Evolutionary conservation across 225 moss, liverwort and hornwort species (phyloP).

Genomic region (Takakia lepidozioides): DNA sequence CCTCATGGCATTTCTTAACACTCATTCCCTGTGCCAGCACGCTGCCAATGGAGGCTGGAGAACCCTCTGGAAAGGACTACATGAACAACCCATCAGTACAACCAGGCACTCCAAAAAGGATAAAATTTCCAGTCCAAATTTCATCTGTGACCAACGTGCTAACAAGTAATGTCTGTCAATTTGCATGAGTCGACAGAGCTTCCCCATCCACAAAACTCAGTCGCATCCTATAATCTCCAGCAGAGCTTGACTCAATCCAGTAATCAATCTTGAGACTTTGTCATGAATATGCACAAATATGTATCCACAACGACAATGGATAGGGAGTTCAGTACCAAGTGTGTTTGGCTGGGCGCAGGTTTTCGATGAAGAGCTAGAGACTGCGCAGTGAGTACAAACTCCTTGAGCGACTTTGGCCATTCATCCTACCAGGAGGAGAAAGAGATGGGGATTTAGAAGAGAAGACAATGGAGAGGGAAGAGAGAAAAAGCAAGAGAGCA

Average conservation of each 20-base stretch:
- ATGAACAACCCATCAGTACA: slow-evolving; percentile 28
- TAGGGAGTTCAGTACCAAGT: slow-evolving; percentile 33
- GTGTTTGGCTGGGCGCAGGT: slow-evolving; percentile 4
- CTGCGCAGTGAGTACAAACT: slow-evolving; percentile 40
- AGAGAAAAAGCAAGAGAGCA: too few species aligned
- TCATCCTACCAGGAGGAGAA: slow-evolving; percentile 23
- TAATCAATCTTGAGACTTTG: too few species aligned
- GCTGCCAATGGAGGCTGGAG: slow-evolving; percentile 35
- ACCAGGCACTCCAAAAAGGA: slow-evolving; percentile 2
- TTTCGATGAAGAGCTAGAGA: slow-evolving; percentile 34
- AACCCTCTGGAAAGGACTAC: slow-evolving; percentile 33
- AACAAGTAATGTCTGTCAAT: too few species aligned
- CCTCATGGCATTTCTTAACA: slow-evolving; percentile 53
- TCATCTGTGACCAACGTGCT: too few species aligned
- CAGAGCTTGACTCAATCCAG: too few species aligned
- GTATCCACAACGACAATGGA: too few species aligned
- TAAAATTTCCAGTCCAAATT: too few species aligned
- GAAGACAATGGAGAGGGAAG: background rate
- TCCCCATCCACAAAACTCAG: too few species aligned
- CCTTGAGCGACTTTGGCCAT: slow-evolving; percentile 43
- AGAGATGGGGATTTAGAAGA: background rate
- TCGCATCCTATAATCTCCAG: too few species aligned
- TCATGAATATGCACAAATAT: too few species aligned
- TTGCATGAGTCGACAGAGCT: too few species aligned
- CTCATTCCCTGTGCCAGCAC: slow-evolving; percentile 56